Evolutionary conservation across 768 basidiomycete genomes (phyloP), one percentile per base, ranked within the genome.

Genomic region (Zangia roseola): DNA sequence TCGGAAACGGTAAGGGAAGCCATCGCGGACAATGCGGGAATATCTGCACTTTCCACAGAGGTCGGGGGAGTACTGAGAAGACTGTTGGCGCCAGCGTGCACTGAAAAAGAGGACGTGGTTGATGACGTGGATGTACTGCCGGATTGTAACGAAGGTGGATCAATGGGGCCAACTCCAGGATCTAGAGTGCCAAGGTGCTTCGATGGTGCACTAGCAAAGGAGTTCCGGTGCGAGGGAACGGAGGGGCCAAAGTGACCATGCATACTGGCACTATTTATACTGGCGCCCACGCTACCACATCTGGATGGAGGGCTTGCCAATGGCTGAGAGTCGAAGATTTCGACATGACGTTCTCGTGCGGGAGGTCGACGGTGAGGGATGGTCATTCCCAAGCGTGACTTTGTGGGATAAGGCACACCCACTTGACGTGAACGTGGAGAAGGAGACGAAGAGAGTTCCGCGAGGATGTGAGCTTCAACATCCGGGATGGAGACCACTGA

Each of bases 401-500:
- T 84, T 44, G 82, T 81, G 14, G 84, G 82, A 24, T 78, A 71
- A 8, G 92, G 91, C 0, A 94, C 82, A 25, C 84, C 88, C 17
- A 94, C 88, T 37, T 88, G 83, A 56, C 86, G 83, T 20, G 87
- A 89, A 9, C 85, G 86, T 17, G 88, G 88, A 16, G 81, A 76
- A 6, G 85, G 84, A 3, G 84, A 87, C 31, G 71, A 69, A 3
- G 81, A 78, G 17, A 91, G 76, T 65, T 91, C 86, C 23, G 74
- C 74, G 54, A 78, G 71, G 47, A 91, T 90, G 60, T 88, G 86
- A 5, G 75, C 65, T 67, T 91, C 86, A 35, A 88, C 76, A 55
- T 91, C 83, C n/a, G 87, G 88, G 55, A 91, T 88, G 43, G 84
- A 81, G 54, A 91, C 87, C 69, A 91, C 88, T 91, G 70, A 48